These are phyloP conservation scores for Venturia asperata DNA, from an alignment of 2,329 filamentous ascomycete species.

Conservation along the genomic window DNA sequence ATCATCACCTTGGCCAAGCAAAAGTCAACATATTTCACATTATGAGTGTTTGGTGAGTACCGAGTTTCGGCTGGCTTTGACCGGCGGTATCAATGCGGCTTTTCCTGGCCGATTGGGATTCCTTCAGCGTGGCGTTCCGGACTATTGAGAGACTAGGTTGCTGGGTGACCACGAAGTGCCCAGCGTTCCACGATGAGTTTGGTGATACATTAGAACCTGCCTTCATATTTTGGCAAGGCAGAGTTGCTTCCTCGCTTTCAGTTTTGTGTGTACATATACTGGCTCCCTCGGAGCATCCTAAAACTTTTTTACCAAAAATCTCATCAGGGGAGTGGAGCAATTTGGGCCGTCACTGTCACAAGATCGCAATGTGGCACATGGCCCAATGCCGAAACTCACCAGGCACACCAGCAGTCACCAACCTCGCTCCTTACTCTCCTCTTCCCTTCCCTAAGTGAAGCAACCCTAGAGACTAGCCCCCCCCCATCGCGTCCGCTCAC, in stretches of 20 bases:
- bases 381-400: no score
- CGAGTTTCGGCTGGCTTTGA: neutral
- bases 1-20: neutral
- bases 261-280: neutral
- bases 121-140: slow-evolving; percentile 6
- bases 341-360: neutral
- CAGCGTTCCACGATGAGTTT: neutral
- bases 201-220: neutral
- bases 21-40: neutral
- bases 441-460: neutral
- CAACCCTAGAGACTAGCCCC: neutral
- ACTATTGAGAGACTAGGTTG: neutral
- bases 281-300: neutral
- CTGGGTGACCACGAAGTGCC: neutral
- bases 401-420: neutral
- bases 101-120: neutral
- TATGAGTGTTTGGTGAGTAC: neutral
- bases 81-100: neutral
- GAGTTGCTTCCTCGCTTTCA: neutral
- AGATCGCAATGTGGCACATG: no score
- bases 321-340: neutral
- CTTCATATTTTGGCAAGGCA: neutral
- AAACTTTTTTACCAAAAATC: neutral
- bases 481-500: neutral
- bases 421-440: neutral